These are phyloP conservation scores for Sungouiozyma ichnusensis DNA, from an alignment of 805 yeast species.

Conservation along the genomic window DNA sequence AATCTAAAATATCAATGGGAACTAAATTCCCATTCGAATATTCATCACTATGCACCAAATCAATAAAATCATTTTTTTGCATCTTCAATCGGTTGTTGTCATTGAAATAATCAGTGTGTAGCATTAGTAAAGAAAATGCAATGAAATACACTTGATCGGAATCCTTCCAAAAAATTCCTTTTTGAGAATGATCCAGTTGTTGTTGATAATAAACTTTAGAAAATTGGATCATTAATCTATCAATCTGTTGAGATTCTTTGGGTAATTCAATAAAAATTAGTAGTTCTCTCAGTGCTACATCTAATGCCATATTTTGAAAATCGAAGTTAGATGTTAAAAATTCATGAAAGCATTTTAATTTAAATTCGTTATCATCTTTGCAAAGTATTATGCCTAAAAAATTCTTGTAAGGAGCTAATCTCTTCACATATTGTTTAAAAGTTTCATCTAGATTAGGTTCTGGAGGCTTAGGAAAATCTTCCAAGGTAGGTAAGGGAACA, in stretches of 20 bases:
- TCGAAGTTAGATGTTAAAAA: slow-evolving; percentile 33
- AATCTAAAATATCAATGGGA: slow-evolving; percentile 38
- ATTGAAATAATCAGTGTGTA: slow-evolving; percentile 69
- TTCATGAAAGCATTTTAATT: slow-evolving; percentile 18
- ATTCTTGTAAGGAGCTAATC: slow-evolving; percentile 25
- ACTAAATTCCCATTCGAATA: slow-evolving; percentile 20
- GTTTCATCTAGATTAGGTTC: slow-evolving; percentile 21
- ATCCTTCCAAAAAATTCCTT: slow-evolving; percentile 23
- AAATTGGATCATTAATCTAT: slow-evolving; percentile 50
- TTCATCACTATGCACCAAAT: slow-evolving; percentile 32
- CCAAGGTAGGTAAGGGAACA: slow-evolving; percentile 8
- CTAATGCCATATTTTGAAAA: slow-evolving; percentile 48
- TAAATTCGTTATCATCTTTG: slow-evolving; percentile 19
- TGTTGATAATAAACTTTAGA: slow-evolving; percentile 39
- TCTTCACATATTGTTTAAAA: slow-evolving; percentile 20
- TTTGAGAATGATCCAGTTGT: slow-evolving; percentile 8
- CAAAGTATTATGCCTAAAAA: slow-evolving; percentile 26
- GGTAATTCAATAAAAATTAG: slow-evolving; percentile 53
- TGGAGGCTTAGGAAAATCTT: slow-evolving; percentile 23
- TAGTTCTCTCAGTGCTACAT: slow-evolving; percentile 52
- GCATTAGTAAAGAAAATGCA: slow-evolving; percentile 53
- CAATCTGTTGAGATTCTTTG: slow-evolving; percentile 67
- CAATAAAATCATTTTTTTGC: slow-evolving; percentile 51
- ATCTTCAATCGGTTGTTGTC: slow-evolving; percentile 56
- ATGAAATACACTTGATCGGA: slow-evolving; percentile 51